A percentile compares a stretch with the other conserved stretches of the same genome.
These are phyloP conservation scores for Fusarium devonianum DNA, from an alignment of 2,329 filamentous ascomycete species.

Conservation along the genomic window DNA sequence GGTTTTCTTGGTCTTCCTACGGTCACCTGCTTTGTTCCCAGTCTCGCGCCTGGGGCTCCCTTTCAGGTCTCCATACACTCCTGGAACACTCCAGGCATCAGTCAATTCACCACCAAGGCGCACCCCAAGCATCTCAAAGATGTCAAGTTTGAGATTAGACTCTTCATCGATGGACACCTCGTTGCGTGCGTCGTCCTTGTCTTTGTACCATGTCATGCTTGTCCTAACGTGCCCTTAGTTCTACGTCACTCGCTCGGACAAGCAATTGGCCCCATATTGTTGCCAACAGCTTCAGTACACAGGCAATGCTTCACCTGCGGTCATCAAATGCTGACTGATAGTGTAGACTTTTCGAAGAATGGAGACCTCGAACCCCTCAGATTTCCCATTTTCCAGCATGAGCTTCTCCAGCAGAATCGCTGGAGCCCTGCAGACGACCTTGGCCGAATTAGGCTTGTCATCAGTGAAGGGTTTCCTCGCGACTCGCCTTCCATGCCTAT, in stretches of 20 bases:
- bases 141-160: slow-evolving; percentile 68
- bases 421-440: slow-evolving; percentile 76
- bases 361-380: slow-evolving; percentile 67
- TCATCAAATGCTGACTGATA: slow-evolving; percentile 1
- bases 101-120: slow-evolving; percentile 62
- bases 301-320: too few species aligned
- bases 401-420: slow-evolving; percentile 71
- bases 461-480: slow-evolving; percentile 75
- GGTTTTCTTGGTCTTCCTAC: slow-evolving; percentile 64
- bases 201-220: neutral
- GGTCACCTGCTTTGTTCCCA: slow-evolving; percentile 75
- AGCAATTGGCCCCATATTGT: slow-evolving; percentile 60
- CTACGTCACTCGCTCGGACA: slow-evolving; percentile 60
- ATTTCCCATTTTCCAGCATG: slow-evolving; percentile 76
- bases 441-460: slow-evolving; percentile 77
- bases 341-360: slow-evolving; percentile 59
- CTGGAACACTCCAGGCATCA: slow-evolving; percentile 70
- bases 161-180: slow-evolving; percentile 72
- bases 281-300: slow-evolving; percentile 52
- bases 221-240: slow-evolving; percentile 48
- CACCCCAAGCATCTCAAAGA: slow-evolving; percentile 64
- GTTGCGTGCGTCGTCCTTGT: slow-evolving; percentile 58
- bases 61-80: slow-evolving; percentile 80
- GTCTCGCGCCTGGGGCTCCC: slow-evolving; percentile 61
- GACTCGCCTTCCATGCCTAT: slow-evolving; percentile 61